Conservation (phyloP, 169 alveolate genomes). For the Plasmodium yoelii region DNA sequence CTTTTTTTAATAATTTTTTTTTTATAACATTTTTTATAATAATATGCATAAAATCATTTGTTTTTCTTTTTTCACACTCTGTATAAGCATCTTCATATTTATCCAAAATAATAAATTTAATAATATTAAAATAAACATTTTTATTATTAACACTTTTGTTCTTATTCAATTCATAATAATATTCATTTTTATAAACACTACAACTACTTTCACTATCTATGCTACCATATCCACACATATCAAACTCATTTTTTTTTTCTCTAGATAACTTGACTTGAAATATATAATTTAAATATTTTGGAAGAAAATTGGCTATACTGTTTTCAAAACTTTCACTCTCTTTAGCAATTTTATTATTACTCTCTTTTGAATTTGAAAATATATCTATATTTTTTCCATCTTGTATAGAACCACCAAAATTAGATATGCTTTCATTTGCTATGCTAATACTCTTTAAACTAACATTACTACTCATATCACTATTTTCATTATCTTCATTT, state of each 20-base stretch:
- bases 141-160: constrained; percentile 4
- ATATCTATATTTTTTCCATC: too few species aligned
- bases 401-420: too few species aligned
- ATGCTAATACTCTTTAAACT: background rate
- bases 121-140: constrained; percentile 9
- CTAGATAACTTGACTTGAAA: too few species aligned
- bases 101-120: constrained; percentile 21
- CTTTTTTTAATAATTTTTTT: background rate
- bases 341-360: too few species aligned
- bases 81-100: constrained; percentile 17
- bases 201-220: background rate
- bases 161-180: background rate
- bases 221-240: background rate
- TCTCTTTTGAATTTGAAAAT: too few species aligned
- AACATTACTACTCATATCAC: background rate
- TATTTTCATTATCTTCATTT: background rate
- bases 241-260: too few species aligned
- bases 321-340: too few species aligned
- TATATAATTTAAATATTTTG: too few species aligned
- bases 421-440: background rate
- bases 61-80: constrained; percentile 8
- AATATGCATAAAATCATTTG: constrained; percentile 12
- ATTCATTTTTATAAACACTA: background rate
- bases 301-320: too few species aligned
- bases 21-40: constrained; percentile 7